Evolutionary conservation across 331 rosid species (phyloP), one percentile per base, ranked within the genome.

Genomic region (Pyrus hybrid): DNA sequence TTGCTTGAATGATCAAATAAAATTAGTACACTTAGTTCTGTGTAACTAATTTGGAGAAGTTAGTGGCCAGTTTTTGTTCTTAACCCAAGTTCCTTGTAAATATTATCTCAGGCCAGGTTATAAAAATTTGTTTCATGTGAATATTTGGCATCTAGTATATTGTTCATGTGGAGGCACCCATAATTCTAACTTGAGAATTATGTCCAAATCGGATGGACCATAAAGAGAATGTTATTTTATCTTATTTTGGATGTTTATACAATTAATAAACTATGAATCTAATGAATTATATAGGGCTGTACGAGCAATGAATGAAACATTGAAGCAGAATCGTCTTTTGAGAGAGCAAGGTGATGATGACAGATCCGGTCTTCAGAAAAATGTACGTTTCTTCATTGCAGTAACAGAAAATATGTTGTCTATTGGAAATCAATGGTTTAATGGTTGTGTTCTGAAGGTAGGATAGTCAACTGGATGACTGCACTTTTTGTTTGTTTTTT

Each of bases 251-350:
- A 56, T 71, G 69, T n/a, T 29, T 73, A 62, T 76, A 45, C 60
- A 20, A 32, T 70, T 60, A 72, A 76, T 84, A 82, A 37, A 85
- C 80, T 74, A 63, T 4, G 63, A 53, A 68, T 81, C 64, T 68
- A 72, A 73, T 67, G 62, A 51, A 78, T 68, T 67, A 66, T 72
- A 3, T 73, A 95, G 99, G 97, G 97, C 97, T 87, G 97, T 95
- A 63, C 88, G 96, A 7, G 99, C 97, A 51, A 95, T 95, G 99
- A 92, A 86, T 82, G 99, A 94, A 81, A 94, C 97, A 67, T 77
- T 94, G 87, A 94, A 94, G 97, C 99, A 94, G 85, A 90, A 92
- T 80, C 95, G 99, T 76, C 87, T 85, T 22, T 64, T 81, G 83
- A 87, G 89, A 80, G 95, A 80, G 79, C 90, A 81, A 37, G 91